These are phyloP conservation scores for Selenicereus undatus DNA, from an alignment of 148 eudicot genomes.

Conservation along the genomic window DNA sequence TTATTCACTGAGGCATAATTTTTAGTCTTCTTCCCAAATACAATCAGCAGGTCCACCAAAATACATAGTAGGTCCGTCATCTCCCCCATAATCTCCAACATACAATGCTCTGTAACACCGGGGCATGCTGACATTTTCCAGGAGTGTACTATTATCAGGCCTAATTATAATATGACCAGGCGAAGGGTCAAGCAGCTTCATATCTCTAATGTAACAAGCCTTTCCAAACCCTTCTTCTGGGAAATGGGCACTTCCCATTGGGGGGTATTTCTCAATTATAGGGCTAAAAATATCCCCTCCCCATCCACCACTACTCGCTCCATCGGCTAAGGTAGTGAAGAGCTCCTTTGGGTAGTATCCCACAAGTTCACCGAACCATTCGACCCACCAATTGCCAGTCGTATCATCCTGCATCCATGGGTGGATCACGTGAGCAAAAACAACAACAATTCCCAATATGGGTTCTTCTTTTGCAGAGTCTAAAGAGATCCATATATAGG, in stretches of 20 bases:
- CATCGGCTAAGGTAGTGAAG: background rate
- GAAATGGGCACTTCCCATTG: constrained; percentile 15
- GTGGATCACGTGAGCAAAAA: too few relatives aligned
- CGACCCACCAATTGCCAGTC: constrained; percentile 12
- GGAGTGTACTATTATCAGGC: too few relatives aligned
- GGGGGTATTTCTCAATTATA: background rate
- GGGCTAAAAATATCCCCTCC: background rate
- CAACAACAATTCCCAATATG: too few relatives aligned
- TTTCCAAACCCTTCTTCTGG: constrained; percentile 6
- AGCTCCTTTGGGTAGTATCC: constrained; percentile 22
- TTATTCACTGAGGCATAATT: too few relatives aligned
- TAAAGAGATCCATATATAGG: too few relatives aligned
- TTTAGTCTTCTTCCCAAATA: too few relatives aligned
- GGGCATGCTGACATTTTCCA: too few relatives aligned
- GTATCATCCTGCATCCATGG: background rate
- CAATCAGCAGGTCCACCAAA: too few relatives aligned
- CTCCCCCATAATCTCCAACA: too few relatives aligned
- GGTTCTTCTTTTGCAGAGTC: too few relatives aligned
- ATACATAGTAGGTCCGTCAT: too few relatives aligned
- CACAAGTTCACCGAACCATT: background rate
- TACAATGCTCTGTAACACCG: too few relatives aligned
- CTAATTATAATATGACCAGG: background rate
- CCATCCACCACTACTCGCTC: constrained; percentile 16
- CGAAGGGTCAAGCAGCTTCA: background rate
- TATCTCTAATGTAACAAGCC: constrained; percentile 2